These are phyloP conservation scores for Fagus sylvatica DNA, from an alignment of 306 rosid genomes.

Conservation along the genomic window DNA sequence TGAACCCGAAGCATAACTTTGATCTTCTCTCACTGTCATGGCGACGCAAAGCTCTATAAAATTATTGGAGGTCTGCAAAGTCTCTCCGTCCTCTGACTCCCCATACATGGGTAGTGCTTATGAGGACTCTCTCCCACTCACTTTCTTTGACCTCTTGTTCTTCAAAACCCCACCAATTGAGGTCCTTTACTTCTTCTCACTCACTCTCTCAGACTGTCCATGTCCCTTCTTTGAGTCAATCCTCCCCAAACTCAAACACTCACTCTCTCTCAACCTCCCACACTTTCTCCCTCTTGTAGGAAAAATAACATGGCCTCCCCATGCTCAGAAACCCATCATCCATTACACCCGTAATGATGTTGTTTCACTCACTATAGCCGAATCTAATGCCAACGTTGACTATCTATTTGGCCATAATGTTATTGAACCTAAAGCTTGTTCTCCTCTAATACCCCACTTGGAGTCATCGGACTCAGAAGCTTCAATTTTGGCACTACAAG, in stretches of 20 bases:
- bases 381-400: conserved; percentile 30
- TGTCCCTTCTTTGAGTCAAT: conserved; percentile 18
- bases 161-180: conserved; percentile 42
- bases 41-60: no score
- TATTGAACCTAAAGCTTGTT: background rate
- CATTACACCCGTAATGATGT: conserved; percentile 19
- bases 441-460: conserved; percentile 32
- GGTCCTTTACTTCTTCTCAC: conserved; percentile 27
- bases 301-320: conserved; percentile 30
- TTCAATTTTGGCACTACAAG: conserved; percentile 41
- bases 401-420: conserved; percentile 13
- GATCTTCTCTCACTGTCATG: no score
- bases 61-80: background rate
- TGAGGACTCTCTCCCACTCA: conserved; percentile 28
- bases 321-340: conserved; percentile 25
- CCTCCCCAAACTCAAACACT: conserved; percentile 41
- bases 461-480: conserved; percentile 21
- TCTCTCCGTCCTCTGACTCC: conserved; percentile 5
- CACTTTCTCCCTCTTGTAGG: conserved; percentile 32
- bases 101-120: background rate
- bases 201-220: background rate
- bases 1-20: no score
- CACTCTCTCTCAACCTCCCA: conserved; percentile 31
- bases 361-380: conserved; percentile 33
- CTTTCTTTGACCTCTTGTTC: conserved; percentile 47